These are phyloP conservation scores for Thermoascus crustaceus DNA, from an alignment of 2,329 filamentous ascomycete genomes.

Conservation along the genomic window DNA sequence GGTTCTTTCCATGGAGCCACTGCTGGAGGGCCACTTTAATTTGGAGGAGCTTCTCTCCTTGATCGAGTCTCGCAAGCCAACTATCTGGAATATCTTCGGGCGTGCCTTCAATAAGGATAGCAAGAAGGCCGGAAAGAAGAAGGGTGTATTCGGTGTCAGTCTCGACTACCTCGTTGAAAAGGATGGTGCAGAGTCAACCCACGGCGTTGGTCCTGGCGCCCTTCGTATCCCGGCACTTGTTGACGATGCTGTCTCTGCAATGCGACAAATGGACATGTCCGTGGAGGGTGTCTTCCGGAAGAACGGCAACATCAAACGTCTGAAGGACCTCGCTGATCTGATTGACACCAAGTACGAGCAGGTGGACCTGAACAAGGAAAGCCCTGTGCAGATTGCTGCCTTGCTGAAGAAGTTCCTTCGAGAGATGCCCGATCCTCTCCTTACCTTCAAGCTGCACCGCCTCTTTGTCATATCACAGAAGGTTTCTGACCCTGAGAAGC, in stretches of 20 bases:
- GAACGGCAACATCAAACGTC: conserved; percentile 94
- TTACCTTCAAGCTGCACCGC: conserved; percentile 90
- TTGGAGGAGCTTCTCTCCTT: conserved; percentile 85
- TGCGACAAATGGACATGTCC: conserved; percentile 98
- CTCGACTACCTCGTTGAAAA: conserved; percentile 84
- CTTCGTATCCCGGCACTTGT: conserved; percentile 86
- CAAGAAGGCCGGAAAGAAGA: conserved; percentile 70
- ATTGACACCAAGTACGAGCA: conserved; percentile 82
- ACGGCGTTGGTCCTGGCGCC: conserved; percentile 86
- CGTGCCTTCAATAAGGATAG: conserved; percentile 85
- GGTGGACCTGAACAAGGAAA: conserved; percentile 79
- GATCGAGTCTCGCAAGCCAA: conserved; percentile 87
- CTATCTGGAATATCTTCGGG: conserved; percentile 97
- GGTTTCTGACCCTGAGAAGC: conserved; percentile 71
- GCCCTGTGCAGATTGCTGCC: conserved; percentile 86
- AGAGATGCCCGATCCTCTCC: conserved; percentile 84
- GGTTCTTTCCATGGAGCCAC: conserved; percentile 86
- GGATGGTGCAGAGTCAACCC: conserved; percentile 94
- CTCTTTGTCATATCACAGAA: conserved; percentile 87
- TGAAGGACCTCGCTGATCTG: conserved; percentile 75
- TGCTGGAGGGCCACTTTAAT: conserved; percentile 84
- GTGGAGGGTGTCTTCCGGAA: conserved; percentile 98
- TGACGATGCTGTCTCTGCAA: conserved; percentile 88
- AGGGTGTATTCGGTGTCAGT: conserved; percentile 85
- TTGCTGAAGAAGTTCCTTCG: conserved; percentile 91